These are phyloP conservation scores for Carex littledalei DNA, from an alignment of 176 grass and related monocot species.

Conservation along the genomic window DNA sequence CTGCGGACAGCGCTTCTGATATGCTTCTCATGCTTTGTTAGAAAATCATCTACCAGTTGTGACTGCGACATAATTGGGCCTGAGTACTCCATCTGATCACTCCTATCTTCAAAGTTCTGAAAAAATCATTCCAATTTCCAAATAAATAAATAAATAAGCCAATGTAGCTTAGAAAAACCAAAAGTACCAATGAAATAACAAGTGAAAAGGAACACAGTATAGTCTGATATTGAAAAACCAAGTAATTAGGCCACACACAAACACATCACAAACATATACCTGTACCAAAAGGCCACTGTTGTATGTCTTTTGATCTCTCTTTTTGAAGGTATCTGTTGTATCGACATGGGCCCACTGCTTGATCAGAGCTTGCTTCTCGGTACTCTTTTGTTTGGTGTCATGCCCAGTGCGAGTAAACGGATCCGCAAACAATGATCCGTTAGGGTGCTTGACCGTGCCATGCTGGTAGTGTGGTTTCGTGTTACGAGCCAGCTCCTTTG, in stretches of 20 bases:
- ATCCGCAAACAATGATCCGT: constrained; percentile 55
- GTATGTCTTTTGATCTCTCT: constrained; percentile 16
- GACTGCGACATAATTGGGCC: constrained; percentile 57
- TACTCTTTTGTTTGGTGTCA: constrained; percentile 32
- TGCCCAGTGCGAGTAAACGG: constrained; percentile 43
- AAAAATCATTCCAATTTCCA: background rate
- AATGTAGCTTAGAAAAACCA: background rate
- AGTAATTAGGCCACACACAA: background rate
- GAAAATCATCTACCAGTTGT: constrained; percentile 60
- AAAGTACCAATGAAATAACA: background rate
- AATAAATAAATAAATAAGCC: background rate
- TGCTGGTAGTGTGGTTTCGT: constrained; percentile 22
- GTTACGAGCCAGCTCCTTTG: constrained; percentile 27
- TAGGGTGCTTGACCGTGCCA: constrained; percentile 35
- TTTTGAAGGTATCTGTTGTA: constrained; percentile 33
- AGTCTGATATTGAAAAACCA: constrained; percentile 26
- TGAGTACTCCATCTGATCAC: constrained; percentile 49
- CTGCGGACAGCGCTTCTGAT: constrained; percentile 49
- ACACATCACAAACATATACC: background rate
- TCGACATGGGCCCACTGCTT: constrained; percentile 68
- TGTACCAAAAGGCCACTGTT: constrained; percentile 28
- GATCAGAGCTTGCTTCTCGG: constrained; percentile 49
- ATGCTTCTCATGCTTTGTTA: constrained; percentile 65
- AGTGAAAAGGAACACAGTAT: background rate
- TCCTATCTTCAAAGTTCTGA: constrained; percentile 48